Conservation (phyloP, 352 stramenopile genomes). For the Poterioochromonas sp. region DNA sequence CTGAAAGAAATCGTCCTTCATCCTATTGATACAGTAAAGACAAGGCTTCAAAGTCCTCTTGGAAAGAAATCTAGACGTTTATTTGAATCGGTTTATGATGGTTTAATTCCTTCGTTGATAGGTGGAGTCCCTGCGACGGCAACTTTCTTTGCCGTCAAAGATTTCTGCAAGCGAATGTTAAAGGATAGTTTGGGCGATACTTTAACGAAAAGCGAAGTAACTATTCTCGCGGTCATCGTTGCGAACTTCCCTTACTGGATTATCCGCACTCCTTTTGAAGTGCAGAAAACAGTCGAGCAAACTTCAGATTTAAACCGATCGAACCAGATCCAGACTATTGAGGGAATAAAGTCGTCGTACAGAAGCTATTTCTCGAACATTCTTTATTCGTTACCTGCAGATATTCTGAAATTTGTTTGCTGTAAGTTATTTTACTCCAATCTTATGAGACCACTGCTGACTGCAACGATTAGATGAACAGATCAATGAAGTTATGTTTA, state of each 20-base stretch:
- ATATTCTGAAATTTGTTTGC: conserved; percentile 20
- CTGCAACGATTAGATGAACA: no score
- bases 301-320: not conserved
- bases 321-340: not conserved
- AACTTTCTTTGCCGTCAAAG: conserved; percentile 15
- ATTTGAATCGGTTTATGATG: not conserved
- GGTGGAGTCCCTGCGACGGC: conserved; percentile 1
- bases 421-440: conserved; percentile 4
- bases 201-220: not conserved
- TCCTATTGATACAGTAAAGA: conserved; percentile 22
- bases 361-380: not conserved
- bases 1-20: conserved; percentile 5
- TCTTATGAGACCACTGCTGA: no score
- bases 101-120: not conserved
- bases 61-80: not conserved
- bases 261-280: not conserved
- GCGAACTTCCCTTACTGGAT: conserved; percentile 16
- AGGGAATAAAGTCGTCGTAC: not conserved
- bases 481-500: no score
- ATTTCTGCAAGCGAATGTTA: not conserved
- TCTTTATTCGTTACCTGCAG: not conserved
- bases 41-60: not conserved
- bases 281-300: not conserved
- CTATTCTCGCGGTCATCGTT: not conserved
- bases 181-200: not conserved